Conservation (phyloP, 768 basidiomycete genomes). For the Trametes coccinea region DNA sequence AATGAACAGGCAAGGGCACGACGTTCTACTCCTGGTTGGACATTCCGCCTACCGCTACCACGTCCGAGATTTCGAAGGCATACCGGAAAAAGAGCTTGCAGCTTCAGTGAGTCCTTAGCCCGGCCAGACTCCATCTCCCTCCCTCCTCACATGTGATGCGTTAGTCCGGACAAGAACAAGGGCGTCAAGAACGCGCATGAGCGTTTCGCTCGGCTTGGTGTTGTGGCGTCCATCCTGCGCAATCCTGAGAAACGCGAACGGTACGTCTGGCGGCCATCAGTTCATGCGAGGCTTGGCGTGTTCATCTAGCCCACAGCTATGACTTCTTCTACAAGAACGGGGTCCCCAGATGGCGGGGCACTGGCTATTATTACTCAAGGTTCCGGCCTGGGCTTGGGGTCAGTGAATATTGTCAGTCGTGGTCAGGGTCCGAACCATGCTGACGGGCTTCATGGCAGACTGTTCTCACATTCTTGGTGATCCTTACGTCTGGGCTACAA, state of each 20-base stretch:
- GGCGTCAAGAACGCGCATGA: conserved; percentile 80
- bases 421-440: not conserved
- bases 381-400: conserved; percentile 92
- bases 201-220: conserved; percentile 88
- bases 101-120: conserved; percentile 68
- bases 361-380: conserved; percentile 94
- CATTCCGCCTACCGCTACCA: conserved; percentile 70
- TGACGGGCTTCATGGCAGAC: conserved; percentile 42
- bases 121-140: not conserved
- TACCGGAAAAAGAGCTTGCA: conserved; percentile 90
- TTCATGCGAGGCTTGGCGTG: not conserved
- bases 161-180: conserved; percentile 95
- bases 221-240: conserved; percentile 80
- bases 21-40: conserved; percentile 96
- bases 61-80: conserved; percentile 80
- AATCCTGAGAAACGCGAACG: conserved; percentile 74
- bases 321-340: conserved; percentile 98
- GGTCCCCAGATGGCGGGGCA: conserved; percentile 94
- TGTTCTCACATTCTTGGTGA: conserved; percentile 73
- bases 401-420: conserved; percentile 27
- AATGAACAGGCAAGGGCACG: conserved; percentile 72
- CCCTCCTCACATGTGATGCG: not conserved
- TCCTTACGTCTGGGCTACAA: conserved; percentile 81
- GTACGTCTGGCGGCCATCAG: conserved; percentile 42
- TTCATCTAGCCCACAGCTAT: conserved; percentile 49